Percentiles rank a stretch among this genome's conserved stretches.
Evolutionary conservation across 177 flowering plant species (phyloP).

Genomic region (Vitis hybrid): DNA sequence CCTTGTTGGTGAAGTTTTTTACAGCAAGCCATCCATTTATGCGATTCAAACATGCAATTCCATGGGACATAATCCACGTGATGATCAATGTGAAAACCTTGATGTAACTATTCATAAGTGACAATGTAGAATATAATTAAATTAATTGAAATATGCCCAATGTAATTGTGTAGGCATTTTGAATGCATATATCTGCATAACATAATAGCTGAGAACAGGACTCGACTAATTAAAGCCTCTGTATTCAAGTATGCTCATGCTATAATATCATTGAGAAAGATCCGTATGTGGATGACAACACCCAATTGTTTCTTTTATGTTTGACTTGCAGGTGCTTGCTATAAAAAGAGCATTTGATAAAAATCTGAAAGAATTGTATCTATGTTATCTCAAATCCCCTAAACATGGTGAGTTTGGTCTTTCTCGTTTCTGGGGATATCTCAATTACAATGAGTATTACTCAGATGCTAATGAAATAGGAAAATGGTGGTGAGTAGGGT

Average conservation of each 20-base stretch:
- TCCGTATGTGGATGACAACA: neutral
- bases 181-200: neutral
- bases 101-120: no score
- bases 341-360: constrained; percentile 51
- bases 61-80: no score
- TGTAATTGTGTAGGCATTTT: no score
- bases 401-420: constrained; percentile 71
- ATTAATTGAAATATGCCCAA: no score
- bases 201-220: neutral
- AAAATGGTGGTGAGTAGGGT: no score
- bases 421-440: constrained; percentile 70
- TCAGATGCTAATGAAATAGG: constrained; percentile 22
- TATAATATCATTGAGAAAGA: no score
- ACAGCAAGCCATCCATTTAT: no score
- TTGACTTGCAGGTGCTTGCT: constrained; percentile 51
- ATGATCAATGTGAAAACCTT: no score
- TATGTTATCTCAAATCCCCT: constrained; percentile 62
- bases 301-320: neutral
- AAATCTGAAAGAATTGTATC: constrained; percentile 58
- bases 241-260: no score
- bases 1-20: no score
- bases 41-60: no score
- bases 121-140: no score
- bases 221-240: neutral
- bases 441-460: constrained; percentile 72